Evolutionary conservation across 2,329 filamentous ascomycete genomes (phyloP).

Genomic region (Mycosphaerella sp.): DNA sequence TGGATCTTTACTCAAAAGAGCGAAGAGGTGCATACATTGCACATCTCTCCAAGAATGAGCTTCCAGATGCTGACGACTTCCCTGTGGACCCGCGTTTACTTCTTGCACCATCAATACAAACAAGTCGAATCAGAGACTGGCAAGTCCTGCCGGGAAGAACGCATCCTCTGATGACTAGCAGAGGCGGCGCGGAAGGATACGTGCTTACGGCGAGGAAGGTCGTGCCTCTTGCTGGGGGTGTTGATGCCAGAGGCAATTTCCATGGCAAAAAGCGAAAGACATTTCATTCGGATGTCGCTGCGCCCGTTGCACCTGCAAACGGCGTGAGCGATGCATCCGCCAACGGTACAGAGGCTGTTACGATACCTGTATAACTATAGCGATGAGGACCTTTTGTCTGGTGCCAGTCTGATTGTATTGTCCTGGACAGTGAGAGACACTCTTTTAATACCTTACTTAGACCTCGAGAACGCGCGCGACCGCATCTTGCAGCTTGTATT

Average conservation of each 20-base stretch:
- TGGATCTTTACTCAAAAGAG: slow-evolving; percentile 77
- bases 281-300: too few relatives aligned
- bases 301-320: too few relatives aligned
- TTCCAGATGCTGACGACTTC: slow-evolving; percentile 57
- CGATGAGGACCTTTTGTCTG: too few relatives aligned
- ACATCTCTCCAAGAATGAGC: slow-evolving; percentile 26
- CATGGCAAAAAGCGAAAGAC: slow-evolving; percentile 57
- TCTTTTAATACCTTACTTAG: too few relatives aligned
- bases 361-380: too few relatives aligned
- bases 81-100: slow-evolving; percentile 80
- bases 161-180: slow-evolving; percentile 86
- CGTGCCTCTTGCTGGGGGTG: slow-evolving; percentile 68
- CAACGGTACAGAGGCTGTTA: too few relatives aligned
- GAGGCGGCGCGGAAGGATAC: slow-evolving; percentile 84
- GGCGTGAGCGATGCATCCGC: too few relatives aligned
- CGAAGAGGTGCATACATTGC: slow-evolving; percentile 69
- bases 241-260: slow-evolving; percentile 75
- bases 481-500: too few relatives aligned
- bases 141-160: slow-evolving; percentile 88
- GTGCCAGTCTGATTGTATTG: too few relatives aligned
- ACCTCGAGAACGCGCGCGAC: too few relatives aligned
- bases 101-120: slow-evolving; percentile 73
- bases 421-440: too few relatives aligned
- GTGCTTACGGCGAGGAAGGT: slow-evolving; percentile 79
- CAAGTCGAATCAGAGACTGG: slow-evolving; percentile 69